Conservation (phyloP, 306 rosid species). For the Crotalaria pallida region DNA sequence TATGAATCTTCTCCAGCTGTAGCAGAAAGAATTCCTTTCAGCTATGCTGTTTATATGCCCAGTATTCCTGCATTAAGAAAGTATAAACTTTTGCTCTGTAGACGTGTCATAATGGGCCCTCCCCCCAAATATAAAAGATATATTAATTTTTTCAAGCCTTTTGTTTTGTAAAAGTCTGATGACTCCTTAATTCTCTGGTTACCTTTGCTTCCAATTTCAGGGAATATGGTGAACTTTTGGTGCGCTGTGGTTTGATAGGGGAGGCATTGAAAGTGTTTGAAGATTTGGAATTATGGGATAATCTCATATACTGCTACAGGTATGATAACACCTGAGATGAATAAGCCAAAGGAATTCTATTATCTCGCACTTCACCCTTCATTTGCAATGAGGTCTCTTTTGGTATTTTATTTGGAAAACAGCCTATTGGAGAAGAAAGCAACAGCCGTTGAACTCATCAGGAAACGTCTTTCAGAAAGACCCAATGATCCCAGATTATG, state of each 20-base stretch:
- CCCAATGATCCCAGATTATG: conserved; percentile 90
- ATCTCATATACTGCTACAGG: conserved; percentile 81
- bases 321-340: conserved; percentile 30
- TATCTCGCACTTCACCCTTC: conserved; percentile 2
- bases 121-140: not conserved
- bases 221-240: conserved; percentile 88
- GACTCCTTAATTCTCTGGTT: not conserved
- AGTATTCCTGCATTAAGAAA: conserved; percentile 77
- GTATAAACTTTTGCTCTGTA: conserved; percentile 40
- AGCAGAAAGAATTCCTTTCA: conserved; percentile 57
- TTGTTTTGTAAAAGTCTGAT: not conserved
- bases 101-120: not conserved
- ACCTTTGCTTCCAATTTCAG: conserved; percentile 33
- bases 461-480: conserved; percentile 61
- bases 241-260: conserved; percentile 86
- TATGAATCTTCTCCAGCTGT: conserved; percentile 57
- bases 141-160: not conserved
- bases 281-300: conserved; percentile 98
- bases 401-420: conserved; percentile 24
- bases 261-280: conserved; percentile 84
- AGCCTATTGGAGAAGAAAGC: conserved; percentile 92
- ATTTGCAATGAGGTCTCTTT: conserved; percentile 17
- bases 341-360: not conserved
- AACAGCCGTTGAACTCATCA: conserved; percentile 93
- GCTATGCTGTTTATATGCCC: conserved; percentile 61